Base-by-base conservation (phyloP, 441 rosid genomes). In the Mallotus repandus region DNA sequence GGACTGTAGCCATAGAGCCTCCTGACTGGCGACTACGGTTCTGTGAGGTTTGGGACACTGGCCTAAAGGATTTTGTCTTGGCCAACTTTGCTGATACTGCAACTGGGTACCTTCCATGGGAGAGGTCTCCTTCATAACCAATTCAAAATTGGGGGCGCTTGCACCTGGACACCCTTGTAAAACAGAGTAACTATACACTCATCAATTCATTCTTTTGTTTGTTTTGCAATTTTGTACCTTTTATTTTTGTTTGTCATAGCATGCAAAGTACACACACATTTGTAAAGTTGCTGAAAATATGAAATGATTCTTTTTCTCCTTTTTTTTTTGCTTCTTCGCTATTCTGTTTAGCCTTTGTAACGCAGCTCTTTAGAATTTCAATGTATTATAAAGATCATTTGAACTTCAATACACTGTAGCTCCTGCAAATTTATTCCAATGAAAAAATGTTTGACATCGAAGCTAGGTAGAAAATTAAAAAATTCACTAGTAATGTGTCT, bases 1-100 rank as follows among this genome's bases (percentile, higher is more conserved):
- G 99, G 56, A 95, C 99, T 0, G 90, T 83, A 79, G 90, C 98
- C 43, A 84, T 90, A 13, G 97, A 95, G 75, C 99, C 99, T 16
- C 74, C 74, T 0, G 83, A 91, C 74, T 95, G 99, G 98, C 81
- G 86, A 70, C 63, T 83, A 58, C 72, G 84, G 82, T 95, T 95
- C 83, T 95, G 99, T 71, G 96, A 95, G 80, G 91, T 95, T 61
- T 90, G 97, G 96, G 99, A 95, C 77, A 91, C 98, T 0, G 92
- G 95, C 48, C 84, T 95, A 68, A 89, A 89, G 73, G 92, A 95
- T 83, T 86, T 90, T 77, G 89, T 95, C 48, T 29, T 91, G 69
- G 87, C 94, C n/a, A 91, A 84, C 70, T 90, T 95, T 74, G 96
- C 89, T 35, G 91, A 91, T 80, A 79, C 90, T 53, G 85, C 86